Conservation (phyloP, 1,284 basidiomycete species). For the Cutaneotrichosporon mucoides region DNA sequence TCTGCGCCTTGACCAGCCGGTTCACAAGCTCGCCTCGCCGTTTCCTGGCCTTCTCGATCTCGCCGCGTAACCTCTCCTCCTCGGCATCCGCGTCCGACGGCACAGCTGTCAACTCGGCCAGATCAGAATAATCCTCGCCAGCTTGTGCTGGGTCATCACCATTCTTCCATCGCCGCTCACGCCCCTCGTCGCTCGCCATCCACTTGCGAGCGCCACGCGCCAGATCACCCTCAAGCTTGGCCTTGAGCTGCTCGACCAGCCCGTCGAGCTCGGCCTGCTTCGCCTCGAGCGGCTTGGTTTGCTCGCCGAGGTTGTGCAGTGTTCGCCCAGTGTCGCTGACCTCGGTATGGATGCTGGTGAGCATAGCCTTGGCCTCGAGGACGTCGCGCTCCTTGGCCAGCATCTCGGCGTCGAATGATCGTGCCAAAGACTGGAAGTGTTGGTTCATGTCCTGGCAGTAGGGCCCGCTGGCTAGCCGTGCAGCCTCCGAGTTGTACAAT, state of each 20-base stretch:
- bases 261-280: conserved; percentile 60
- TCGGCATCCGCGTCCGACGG: conserved; percentile 50
- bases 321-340: conserved; percentile 80
- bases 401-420: conserved; percentile 91
- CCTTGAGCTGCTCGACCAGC: conserved; percentile 63
- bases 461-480: conserved; percentile 78
- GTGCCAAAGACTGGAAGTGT: conserved; percentile 83
- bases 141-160: conserved; percentile 25
- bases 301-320: conserved; percentile 64
- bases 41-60: conserved; percentile 62
- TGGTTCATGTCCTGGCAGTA: conserved; percentile 78
- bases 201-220: conserved; percentile 87
- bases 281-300: conserved; percentile 63
- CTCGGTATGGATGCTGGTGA: conserved; percentile 85
- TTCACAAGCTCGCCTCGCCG: conserved; percentile 68
- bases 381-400: conserved; percentile 88
- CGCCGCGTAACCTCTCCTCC: conserved; percentile 60
- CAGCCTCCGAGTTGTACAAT: conserved; percentile 81
- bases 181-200: conserved; percentile 74
- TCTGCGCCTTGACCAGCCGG: conserved; percentile 70
- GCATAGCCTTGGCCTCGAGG: conserved; percentile 80
- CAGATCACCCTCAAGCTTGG: conserved; percentile 74
- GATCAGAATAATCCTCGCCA: conserved; percentile 42
- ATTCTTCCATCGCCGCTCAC: conserved; percentile 57
- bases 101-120: conserved; percentile 45